Evolutionary conservation across 2,329 filamentous ascomycete species (phyloP).

Genomic region (Epichloe scottii): DNA sequence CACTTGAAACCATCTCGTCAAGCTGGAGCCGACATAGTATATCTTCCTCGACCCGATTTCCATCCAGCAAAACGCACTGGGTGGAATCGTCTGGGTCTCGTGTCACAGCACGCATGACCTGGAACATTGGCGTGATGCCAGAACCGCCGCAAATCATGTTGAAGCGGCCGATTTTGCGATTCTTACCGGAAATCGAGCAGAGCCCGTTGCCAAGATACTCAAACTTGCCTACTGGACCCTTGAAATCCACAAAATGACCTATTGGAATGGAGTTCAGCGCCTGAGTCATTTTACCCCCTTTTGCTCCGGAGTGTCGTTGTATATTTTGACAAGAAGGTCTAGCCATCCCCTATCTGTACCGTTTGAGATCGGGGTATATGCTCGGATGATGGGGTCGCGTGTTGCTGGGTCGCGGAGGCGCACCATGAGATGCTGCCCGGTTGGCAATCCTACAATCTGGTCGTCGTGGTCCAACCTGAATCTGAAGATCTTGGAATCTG

Average conservation of each 20-base stretch:
- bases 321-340: slow-evolving; percentile 73
- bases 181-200: slow-evolving; percentile 46
- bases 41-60: slow-evolving; percentile 65
- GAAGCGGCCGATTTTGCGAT: slow-evolving; percentile 51
- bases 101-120: slow-evolving; percentile 65
- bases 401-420: slow-evolving; percentile 61
- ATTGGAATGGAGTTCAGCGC: slow-evolving; percentile 61
- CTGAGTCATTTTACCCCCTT: slow-evolving; percentile 68
- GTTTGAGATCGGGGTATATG: slow-evolving; percentile 75
- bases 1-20: slow-evolving; percentile 44
- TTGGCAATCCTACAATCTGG: slow-evolving; percentile 64
- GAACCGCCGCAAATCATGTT: slow-evolving; percentile 80
- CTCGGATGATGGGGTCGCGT: slow-evolving; percentile 62
- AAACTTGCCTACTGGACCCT: slow-evolving; percentile 79
- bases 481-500: slow-evolving; percentile 69
- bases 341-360: slow-evolving; percentile 47
- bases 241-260: slow-evolving; percentile 68
- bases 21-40: slow-evolving; percentile 70
- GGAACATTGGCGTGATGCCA: slow-evolving; percentile 87
- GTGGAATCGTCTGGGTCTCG: slow-evolving; percentile 51
- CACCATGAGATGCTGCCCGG: slow-evolving; percentile 80
- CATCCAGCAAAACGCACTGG: slow-evolving; percentile 60
- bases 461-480: slow-evolving; percentile 62
- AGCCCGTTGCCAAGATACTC: slow-evolving; percentile 58
- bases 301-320: slow-evolving; percentile 44